phyloP scores from a whole-genome alignment of 768 basidiomycete genomes.

The Cantharellus anzutake region DNA sequence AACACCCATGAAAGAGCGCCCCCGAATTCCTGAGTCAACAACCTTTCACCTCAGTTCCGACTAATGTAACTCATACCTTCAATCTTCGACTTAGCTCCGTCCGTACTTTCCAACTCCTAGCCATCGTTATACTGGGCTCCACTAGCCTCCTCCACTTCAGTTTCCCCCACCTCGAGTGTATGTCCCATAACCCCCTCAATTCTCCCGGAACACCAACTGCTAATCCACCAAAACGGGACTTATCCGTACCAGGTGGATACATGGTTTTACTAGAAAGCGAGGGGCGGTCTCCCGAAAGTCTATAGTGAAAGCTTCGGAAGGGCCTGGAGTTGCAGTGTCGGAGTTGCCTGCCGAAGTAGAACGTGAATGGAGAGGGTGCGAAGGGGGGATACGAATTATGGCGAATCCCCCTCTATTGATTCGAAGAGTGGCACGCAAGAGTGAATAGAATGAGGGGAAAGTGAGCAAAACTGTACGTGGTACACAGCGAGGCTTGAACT shows the following conservation, averaged over 20 bases:
- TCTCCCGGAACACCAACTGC: conserved; percentile 86
- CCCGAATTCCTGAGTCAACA: no score
- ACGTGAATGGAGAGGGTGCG: no score
- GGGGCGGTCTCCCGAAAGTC: conserved; percentile 88
- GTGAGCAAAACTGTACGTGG: background rate
- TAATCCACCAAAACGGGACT: conserved; percentile 56
- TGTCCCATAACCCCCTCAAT: conserved; percentile 68
- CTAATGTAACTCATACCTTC: conserved; percentile 25
- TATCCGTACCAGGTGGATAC: conserved; percentile 36
- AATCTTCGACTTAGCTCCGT: conserved; percentile 58
- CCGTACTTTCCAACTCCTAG: conserved; percentile 63
- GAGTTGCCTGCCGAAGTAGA: no score
- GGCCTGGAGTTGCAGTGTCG: conserved; percentile 21
- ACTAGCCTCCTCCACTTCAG: conserved; percentile 66
- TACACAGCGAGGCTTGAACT: background rate
- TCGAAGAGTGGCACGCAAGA: background rate
- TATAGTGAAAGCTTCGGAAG: conserved; percentile 48
- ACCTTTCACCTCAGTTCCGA: background rate
- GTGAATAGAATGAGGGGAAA: no score
- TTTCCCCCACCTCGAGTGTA: conserved; percentile 64
- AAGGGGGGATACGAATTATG: conserved; percentile 52
- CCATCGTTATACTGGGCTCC: conserved; percentile 53
- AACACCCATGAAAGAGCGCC: background rate
- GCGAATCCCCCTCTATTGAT: conserved; percentile 54
- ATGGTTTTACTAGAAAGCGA: conserved; percentile 52